Evolutionary conservation across 176 grass and related monocot species (phyloP).

Genomic region (Oryza officinalis): DNA sequence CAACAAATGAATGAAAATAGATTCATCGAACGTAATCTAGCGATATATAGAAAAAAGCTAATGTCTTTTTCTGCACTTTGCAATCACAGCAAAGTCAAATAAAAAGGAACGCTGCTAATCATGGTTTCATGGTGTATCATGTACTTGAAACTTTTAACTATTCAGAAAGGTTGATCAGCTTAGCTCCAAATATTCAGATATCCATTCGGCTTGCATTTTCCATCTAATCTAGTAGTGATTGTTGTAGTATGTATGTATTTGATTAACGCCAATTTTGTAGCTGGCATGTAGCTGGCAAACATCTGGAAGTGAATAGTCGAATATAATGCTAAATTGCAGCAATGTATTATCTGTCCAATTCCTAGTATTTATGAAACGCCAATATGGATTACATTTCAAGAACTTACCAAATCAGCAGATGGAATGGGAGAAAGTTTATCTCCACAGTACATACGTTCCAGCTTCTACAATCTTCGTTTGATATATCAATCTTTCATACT

Average conservation of each 20-base stretch:
- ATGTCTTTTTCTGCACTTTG: conserved; percentile 1
- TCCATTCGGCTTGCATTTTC: neutral
- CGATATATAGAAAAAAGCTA: neutral
- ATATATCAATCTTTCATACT: too few relatives aligned
- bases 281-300: too few relatives aligned
- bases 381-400: too few relatives aligned
- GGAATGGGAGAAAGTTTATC: too few relatives aligned
- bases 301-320: too few relatives aligned
- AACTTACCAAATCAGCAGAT: too few relatives aligned
- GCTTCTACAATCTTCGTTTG: too few relatives aligned
- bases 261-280: neutral
- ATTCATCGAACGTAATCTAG: neutral
- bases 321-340: too few relatives aligned
- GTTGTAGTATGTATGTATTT: conserved; percentile 1
- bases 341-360: too few relatives aligned
- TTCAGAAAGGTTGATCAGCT: neutral
- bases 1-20: neutral
- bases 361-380: too few relatives aligned
- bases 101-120: neutral
- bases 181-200: neutral
- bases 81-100: conserved; percentile 1
- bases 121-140: conserved; percentile 1
- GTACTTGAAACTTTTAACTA: conserved; percentile 1
- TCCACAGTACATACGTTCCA: too few relatives aligned
- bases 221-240: neutral